Percentiles rank a stretch among this genome's conserved stretches.
These are phyloP conservation scores for Chamaenerion angustifolium DNA, from an alignment of 345 rosid species.

Conservation along the genomic window DNA sequence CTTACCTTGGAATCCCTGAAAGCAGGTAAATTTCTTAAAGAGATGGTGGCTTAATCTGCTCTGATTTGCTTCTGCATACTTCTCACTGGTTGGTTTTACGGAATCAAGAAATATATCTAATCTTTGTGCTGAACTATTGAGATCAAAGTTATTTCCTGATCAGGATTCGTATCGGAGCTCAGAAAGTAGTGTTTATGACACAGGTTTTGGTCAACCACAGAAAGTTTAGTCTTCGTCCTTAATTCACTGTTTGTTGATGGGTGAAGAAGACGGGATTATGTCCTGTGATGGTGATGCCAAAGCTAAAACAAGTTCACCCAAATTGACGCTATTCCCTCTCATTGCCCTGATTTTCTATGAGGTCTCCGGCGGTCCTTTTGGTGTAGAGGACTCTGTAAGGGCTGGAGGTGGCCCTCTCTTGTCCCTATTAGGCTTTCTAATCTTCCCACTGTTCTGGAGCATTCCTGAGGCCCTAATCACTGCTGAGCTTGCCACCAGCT, in stretches of 20 bases:
- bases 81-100: too few species aligned
- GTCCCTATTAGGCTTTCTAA: constrained; percentile 62
- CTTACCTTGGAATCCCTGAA: too few species aligned
- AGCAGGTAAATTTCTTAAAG: too few species aligned
- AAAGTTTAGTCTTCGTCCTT: constrained; percentile 3
- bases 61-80: too few species aligned
- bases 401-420: constrained; percentile 87
- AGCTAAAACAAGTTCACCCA: constrained; percentile 28
- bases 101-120: too few species aligned
- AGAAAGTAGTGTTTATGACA: too few species aligned
- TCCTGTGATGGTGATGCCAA: constrained; percentile 15
- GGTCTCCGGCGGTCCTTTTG: constrained; percentile 95
- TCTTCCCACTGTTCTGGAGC: constrained; percentile 87
- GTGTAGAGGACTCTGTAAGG: constrained; percentile 77
- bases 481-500: constrained; percentile 86
- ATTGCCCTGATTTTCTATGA: constrained; percentile 87
- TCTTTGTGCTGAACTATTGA: too few species aligned
- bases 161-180: too few species aligned
- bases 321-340: constrained; percentile 61
- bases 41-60: too few species aligned
- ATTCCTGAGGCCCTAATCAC: constrained; percentile 83
- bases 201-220: too few species aligned
- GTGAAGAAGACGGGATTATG: constrained; percentile 45
- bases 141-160: too few species aligned
- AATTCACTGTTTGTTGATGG: constrained; percentile 31